Conservation (phyloP, 306 rosid genomes). For the Quercus variabilis region DNA sequence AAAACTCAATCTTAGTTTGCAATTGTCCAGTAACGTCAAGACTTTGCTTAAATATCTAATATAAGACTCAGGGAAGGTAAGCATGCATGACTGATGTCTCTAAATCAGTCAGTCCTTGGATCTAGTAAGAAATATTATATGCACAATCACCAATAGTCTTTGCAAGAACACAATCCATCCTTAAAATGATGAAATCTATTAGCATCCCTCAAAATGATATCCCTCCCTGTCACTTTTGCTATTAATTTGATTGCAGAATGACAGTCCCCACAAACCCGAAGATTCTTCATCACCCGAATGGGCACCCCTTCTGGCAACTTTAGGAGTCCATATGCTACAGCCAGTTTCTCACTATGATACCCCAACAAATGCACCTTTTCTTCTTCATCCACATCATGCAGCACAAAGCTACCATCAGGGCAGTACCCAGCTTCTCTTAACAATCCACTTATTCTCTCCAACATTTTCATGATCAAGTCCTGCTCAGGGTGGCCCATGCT, state of each 20-base stretch:
- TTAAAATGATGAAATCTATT: conserved; percentile 75
- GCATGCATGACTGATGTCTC: background rate
- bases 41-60: background rate
- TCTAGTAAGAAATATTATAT: background rate
- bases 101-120: background rate
- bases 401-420: conserved; percentile 70
- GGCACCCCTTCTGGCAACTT: conserved; percentile 63
- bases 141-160: conserved; percentile 60
- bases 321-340: conserved; percentile 65
- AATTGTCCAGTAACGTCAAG: background rate
- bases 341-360: conserved; percentile 73
- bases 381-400: conserved; percentile 78
- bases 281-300: conserved; percentile 68
- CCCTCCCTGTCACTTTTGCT: conserved; percentile 67
- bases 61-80: background rate
- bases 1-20: background rate
- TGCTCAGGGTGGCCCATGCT: conserved; percentile 60
- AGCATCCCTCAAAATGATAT: conserved; percentile 70
- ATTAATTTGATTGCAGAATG: conserved; percentile 71
- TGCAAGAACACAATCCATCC: conserved; percentile 66
- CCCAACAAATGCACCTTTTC: conserved; percentile 64
- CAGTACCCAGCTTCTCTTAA: conserved; percentile 69
- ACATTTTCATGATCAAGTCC: conserved; percentile 41
- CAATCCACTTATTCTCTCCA: conserved; percentile 51
- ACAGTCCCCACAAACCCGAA: conserved; percentile 79